These are phyloP conservation scores for Parachlorella kessleri DNA, from an alignment of 139 green algal genomes.

Conservation along the genomic window DNA sequence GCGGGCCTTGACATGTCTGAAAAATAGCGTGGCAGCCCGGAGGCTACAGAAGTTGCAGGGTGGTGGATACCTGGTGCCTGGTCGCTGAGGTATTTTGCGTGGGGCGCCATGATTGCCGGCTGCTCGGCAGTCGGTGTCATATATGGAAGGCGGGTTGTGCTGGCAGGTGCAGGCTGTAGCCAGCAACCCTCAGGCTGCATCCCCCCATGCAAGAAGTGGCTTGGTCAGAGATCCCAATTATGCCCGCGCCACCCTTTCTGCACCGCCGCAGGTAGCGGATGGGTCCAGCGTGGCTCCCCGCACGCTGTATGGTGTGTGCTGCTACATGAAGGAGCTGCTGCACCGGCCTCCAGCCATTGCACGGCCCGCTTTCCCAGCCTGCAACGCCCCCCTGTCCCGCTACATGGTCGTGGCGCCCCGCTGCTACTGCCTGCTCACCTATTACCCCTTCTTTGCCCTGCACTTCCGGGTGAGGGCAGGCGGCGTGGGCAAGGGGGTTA, in stretches of 20 bases:
- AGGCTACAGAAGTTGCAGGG: too few relatives aligned
- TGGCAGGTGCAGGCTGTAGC: too few relatives aligned
- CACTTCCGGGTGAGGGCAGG: slow-evolving; percentile 76
- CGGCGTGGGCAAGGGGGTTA: background rate
- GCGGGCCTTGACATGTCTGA: too few relatives aligned
- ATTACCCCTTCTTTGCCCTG: slow-evolving; percentile 89
- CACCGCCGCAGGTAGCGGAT: slow-evolving; percentile 52
- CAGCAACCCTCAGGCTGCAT: too few relatives aligned
- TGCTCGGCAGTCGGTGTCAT: too few relatives aligned
- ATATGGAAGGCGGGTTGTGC: too few relatives aligned
- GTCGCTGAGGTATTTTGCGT: too few relatives aligned
- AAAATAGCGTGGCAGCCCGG: too few relatives aligned
- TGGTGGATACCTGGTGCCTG: too few relatives aligned
- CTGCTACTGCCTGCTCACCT: slow-evolving; percentile 89
- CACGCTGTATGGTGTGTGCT: slow-evolving; percentile 88
- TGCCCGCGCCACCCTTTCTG: background rate
- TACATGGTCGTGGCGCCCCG: slow-evolving; percentile 81
- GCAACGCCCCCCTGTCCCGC: slow-evolving; percentile 51
- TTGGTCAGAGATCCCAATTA: too few relatives aligned
- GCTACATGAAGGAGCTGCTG: slow-evolving; percentile 76
- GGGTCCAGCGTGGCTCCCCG: slow-evolving; percentile 39
- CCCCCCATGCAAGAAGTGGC: too few relatives aligned
- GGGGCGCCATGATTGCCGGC: too few relatives aligned
- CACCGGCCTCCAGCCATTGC: slow-evolving; percentile 71
- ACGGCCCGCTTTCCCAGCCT: slow-evolving; percentile 32